phyloP scores from a whole-genome alignment of 352 stramenopile genomes.

The Phytophthora ramorum region DNA sequence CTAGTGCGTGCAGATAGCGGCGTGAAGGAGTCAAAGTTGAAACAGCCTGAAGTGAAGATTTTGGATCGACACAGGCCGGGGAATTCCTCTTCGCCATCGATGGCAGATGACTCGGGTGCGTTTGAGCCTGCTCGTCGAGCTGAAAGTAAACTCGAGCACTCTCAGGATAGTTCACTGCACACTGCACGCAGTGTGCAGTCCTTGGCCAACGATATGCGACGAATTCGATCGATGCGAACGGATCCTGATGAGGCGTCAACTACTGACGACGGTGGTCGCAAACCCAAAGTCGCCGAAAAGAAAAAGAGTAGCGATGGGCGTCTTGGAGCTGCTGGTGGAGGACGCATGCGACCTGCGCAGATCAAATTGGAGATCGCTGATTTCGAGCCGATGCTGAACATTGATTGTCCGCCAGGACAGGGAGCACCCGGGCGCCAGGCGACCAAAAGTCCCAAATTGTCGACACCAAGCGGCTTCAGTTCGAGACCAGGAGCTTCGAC shows the following conservation, averaged over 20 bases:
- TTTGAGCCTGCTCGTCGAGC: constrained; percentile 22
- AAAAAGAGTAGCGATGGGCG: constrained; percentile 44
- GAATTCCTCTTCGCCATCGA: constrained; percentile 23
- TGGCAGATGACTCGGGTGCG: constrained; percentile 30
- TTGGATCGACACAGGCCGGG: constrained; percentile 44
- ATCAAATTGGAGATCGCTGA: constrained; percentile 82
- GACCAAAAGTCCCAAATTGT: constrained; percentile 56
- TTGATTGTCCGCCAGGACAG: constrained; percentile 10
- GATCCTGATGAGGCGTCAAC: constrained; percentile 30
- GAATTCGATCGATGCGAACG: constrained; percentile 66
- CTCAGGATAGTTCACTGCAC: constrained; percentile 44
- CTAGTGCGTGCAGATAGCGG: constrained; percentile 13
- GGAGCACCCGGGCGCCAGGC: constrained; percentile 41
- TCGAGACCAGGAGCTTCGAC: constrained; percentile 39
- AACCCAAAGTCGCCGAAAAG: constrained; percentile 52
- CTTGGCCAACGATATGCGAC: constrained; percentile 80
- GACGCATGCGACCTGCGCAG: constrained; percentile 49
- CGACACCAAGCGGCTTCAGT: constrained; percentile 16
- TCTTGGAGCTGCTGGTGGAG: constrained; percentile 8
- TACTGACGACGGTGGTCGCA: constrained; percentile 38
- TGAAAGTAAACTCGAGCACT: constrained; percentile 50
- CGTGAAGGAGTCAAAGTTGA: constrained; percentile 80
- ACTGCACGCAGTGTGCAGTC: constrained; percentile 83
- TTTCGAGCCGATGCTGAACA: constrained; percentile 34
- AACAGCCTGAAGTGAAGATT: constrained; percentile 69